Percentiles rank a stretch among this genome's conserved stretches.
phyloP scores from a whole-genome alignment of 495 filamentous ascomycete species.

The Aspergillus bertholletiae region DNA sequence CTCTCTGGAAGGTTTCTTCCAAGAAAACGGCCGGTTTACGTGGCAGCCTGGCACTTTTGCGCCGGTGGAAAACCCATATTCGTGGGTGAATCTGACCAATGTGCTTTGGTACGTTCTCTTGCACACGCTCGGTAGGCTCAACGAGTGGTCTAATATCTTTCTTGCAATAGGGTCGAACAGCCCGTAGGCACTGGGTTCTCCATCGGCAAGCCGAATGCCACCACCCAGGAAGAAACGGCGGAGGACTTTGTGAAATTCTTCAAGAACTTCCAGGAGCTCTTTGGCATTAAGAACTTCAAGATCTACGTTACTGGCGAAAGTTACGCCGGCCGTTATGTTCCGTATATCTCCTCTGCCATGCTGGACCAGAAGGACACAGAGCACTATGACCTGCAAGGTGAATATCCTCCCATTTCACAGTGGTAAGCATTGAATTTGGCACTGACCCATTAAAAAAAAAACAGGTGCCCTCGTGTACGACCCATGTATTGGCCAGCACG shows the following conservation, averaged over 20 bases:
- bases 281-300: constrained; percentile 57
- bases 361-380: constrained; percentile 46
- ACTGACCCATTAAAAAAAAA: not conserved
- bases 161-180: constrained; percentile 47
- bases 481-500: constrained; percentile 40
- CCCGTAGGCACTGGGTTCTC: constrained; percentile 56
- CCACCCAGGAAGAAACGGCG: constrained; percentile 52
- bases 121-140: no score
- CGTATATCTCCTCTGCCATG: constrained; percentile 53
- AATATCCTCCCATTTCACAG: constrained; percentile 1
- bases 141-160: not conserved
- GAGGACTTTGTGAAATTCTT: constrained; percentile 61
- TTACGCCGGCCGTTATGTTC: constrained; percentile 55
- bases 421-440: not conserved
- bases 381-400: constrained; percentile 46
- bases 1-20: constrained; percentile 62
- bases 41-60: constrained; percentile 60
- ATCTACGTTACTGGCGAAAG: constrained; percentile 62
- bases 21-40: constrained; percentile 62
- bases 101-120: constrained; percentile 47
- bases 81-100: constrained; percentile 66
- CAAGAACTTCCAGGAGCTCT: constrained; percentile 59
- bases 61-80: constrained; percentile 58
- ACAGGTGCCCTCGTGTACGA: constrained; percentile 40
- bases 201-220: constrained; percentile 50